Base-by-base conservation (phyloP, 225 moss, liverwort and hornwort species). In the Ulota crispa region DNA sequence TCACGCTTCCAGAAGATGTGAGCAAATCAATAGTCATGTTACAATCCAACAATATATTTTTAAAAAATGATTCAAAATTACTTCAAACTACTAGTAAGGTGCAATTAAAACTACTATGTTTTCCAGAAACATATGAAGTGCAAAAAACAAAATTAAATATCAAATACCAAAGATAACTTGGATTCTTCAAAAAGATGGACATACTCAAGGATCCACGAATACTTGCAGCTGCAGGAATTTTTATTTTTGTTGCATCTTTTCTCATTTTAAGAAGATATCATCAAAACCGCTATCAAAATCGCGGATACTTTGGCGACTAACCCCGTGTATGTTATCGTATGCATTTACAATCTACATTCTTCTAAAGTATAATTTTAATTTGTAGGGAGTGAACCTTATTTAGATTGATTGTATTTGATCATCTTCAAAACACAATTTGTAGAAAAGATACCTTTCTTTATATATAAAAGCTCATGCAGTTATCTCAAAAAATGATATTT, bases 181-280 rank as follows among this genome's bases (percentile, higher is more conserved):
- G 0, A 30, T n/a, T 41, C 15, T 18, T 56, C 2, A 13, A 45
- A 30, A 42, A 43, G 5, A 82, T 82, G 82, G 82, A 82, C 27
- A 82, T 82, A 36, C 34, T 68, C 7, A 75, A 75, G 5, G 82
- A 82, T 60, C 75, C 75, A 68, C 82, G 76, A 68, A 2, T 60
- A 60, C 75, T 82, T 60, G 36, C 0, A 47, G 45, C 9, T 0
- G 0, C 15, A 18, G 75, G 75, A 45, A 36, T 82, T 67, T 34
- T 82, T 76, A 0, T 82, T 34, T 59, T 82, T 47, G 9, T 76
- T 0, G 68, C 21, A 14, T 76, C 82, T 0, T 76, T 75, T 68
- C 1, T 82, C 18, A 82, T 82, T 36, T 27, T 76, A 14, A 82
- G 1, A 20, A 82, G 36, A 15, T 75, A 47, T 37, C 82, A 82